phyloP scores from a whole-genome alignment of 495 filamentous ascomycete species.

The Xylaria cubensis region DNA sequence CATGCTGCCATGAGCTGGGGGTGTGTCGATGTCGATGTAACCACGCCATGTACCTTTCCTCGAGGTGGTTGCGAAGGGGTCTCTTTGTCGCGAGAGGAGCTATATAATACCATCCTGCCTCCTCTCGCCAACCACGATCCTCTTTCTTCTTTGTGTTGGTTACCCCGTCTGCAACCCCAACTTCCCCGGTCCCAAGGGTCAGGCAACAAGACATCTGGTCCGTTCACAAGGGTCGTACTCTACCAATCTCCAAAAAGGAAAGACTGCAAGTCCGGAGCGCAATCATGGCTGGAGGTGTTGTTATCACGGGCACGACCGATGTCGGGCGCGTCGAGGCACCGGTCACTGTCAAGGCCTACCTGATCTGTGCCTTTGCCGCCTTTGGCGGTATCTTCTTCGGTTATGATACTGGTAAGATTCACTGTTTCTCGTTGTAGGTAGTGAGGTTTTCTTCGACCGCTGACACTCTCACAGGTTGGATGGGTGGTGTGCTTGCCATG shows the following conservation, averaged over 20 bases:
- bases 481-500: slow-evolving; percentile 60
- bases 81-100: slow-evolving; percentile 20
- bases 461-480: slow-evolving; percentile 67
- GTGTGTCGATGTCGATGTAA: slow-evolving; percentile 26
- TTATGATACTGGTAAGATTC: slow-evolving; percentile 60
- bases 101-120: slow-evolving; percentile 30
- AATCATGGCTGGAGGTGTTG: slow-evolving; percentile 48
- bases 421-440: slow-evolving; percentile 22
- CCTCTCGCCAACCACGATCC: slow-evolving; percentile 1
- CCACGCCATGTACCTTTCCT: slow-evolving; percentile 30
- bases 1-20: slow-evolving; percentile 23
- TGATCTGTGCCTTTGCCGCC: slow-evolving; percentile 65
- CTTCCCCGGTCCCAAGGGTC: slow-evolving; percentile 18
- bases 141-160: slow-evolving; percentile 8
- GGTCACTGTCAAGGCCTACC: slow-evolving; percentile 65
- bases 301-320: slow-evolving; percentile 48
- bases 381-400: slow-evolving; percentile 69
- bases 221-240: slow-evolving; percentile 13
- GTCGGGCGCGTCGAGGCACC: slow-evolving; percentile 60
- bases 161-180: slow-evolving; percentile 18
- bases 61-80: background rate
- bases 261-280: slow-evolving; percentile 7
- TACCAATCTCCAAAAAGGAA: slow-evolving; percentile 26
- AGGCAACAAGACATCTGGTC: slow-evolving; percentile 24
- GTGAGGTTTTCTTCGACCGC: slow-evolving; percentile 42